Percentiles rank a stretch among this genome's conserved stretches.
phyloP scores from a whole-genome alignment of 2,329 filamentous ascomycete species.

The Neopestalotiopsis rosae region DNA sequence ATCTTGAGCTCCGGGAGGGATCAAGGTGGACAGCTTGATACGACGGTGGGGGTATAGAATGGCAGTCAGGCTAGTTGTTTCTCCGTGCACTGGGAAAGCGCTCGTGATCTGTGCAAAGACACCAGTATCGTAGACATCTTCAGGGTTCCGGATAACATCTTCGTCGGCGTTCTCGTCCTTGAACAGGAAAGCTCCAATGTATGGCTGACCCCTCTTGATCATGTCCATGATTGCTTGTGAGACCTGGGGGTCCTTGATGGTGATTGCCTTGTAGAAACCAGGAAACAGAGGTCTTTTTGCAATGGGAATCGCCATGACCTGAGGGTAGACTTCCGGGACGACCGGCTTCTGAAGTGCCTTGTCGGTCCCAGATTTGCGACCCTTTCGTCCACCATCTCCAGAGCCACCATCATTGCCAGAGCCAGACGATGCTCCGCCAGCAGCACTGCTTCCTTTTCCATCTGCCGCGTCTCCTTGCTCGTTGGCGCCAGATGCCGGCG shows the following conservation, averaged over 20 bases:
- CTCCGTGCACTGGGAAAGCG: constrained; percentile 87
- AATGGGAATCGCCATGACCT: constrained; percentile 97
- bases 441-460: constrained; percentile 61
- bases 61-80: constrained; percentile 84
- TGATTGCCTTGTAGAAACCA: constrained; percentile 98
- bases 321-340: constrained; percentile 94
- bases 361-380: constrained; percentile 71
- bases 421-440: constrained; percentile 55
- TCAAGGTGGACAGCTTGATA: constrained; percentile 85
- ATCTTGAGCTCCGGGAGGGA: constrained; percentile 68
- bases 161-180: constrained; percentile 95
- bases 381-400: constrained; percentile 71
- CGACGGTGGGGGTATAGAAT: constrained; percentile 95
- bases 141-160: constrained; percentile 87
- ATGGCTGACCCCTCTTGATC: constrained; percentile 95
- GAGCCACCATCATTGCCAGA: constrained; percentile 58
- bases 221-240: constrained; percentile 93
- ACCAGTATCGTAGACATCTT: constrained; percentile 94
- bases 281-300: constrained; percentile 92
- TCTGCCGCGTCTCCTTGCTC: constrained; percentile 52
- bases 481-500: constrained; percentile 52
- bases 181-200: constrained; percentile 95
- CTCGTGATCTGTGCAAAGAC: constrained; percentile 98
- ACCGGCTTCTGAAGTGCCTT: constrained; percentile 83
- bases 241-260: constrained; percentile 91